Evolutionary conservation across 129 eudicot genomes (phyloP).

Genomic region (Artemisia argyi): DNA sequence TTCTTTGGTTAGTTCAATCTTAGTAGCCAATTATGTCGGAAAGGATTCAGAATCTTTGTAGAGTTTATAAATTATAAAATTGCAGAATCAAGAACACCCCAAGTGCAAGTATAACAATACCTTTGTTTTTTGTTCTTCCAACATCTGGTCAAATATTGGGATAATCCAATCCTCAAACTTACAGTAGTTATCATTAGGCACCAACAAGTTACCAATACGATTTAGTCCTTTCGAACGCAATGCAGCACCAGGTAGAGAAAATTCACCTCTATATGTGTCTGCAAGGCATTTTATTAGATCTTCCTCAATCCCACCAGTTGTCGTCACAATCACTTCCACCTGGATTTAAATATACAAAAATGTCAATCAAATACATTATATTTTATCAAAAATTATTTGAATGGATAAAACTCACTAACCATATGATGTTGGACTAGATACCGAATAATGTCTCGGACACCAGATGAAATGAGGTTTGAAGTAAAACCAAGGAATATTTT

Average conservation of each 20-base stretch:
- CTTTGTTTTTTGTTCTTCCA: slow-evolving; percentile 80
- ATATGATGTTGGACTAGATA: slow-evolving; percentile 86
- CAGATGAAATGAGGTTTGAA: slow-evolving; percentile 89
- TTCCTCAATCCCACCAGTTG: slow-evolving; percentile 96
- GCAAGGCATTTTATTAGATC: slow-evolving; percentile 97
- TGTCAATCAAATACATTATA: background rate
- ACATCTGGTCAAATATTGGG: slow-evolving; percentile 89
- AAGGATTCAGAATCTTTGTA: too few species aligned
- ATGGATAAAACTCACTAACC: slow-evolving; percentile 49
- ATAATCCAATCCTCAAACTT: slow-evolving; percentile 98
- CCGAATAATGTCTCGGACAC: slow-evolving; percentile 84
- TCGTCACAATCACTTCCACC: slow-evolving; percentile 96
- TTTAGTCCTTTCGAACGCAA: slow-evolving; percentile 86
- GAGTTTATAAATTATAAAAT: background rate
- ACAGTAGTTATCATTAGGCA: slow-evolving; percentile 94
- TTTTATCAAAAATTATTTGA: too few species aligned
- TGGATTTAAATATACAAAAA: slow-evolving; percentile 19
- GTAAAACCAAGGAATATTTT: slow-evolving; percentile 92
- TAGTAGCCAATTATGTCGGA: background rate
- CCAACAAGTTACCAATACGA: slow-evolving; percentile 90
- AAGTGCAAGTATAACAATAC: slow-evolving; percentile 31
- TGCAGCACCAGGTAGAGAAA: slow-evolving; percentile 79
- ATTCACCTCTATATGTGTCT: slow-evolving; percentile 87
- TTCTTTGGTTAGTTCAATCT: too few species aligned
- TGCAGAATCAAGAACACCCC: background rate